These are phyloP conservation scores for Collybiopsis confluens DNA, from an alignment of 768 basidiomycete genomes.

Conservation along the genomic window DNA sequence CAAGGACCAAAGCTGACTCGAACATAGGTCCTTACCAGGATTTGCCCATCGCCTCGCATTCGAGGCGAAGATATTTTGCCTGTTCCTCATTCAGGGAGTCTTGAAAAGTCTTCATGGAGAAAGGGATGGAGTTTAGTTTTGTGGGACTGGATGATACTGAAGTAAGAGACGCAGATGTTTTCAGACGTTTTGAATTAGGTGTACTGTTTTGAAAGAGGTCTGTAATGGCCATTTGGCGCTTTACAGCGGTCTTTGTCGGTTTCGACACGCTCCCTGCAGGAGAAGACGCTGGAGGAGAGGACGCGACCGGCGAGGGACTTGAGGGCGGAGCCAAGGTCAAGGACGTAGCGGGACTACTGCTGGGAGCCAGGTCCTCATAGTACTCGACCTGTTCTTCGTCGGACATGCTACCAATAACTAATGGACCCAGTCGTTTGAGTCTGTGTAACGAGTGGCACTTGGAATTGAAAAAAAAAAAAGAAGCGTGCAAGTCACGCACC, in stretches of 20 bases:
- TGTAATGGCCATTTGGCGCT: conserved; percentile 60
- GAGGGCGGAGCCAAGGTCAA: neutral
- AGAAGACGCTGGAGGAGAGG: neutral
- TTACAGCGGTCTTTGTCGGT: conserved; percentile 19
- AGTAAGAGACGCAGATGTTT: conserved; percentile 25
- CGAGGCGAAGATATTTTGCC: conserved; percentile 55
- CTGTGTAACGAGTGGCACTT: neutral
- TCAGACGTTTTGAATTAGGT: conserved; percentile 44
- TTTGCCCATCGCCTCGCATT: conserved; percentile 70
- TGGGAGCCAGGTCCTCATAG: conserved; percentile 12
- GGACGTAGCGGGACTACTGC: neutral
- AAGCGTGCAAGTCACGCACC: too few species aligned
- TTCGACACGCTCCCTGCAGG: conserved; percentile 13
- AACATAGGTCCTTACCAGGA: conserved; percentile 48
- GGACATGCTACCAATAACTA: neutral
- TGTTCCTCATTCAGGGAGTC: conserved; percentile 56
- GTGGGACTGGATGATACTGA: conserved; percentile 18
- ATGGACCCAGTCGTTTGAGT: neutral
- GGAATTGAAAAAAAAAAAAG: neutral
- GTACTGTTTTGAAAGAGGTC: conserved; percentile 54
- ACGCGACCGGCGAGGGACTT: neutral
- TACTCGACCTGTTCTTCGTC: conserved; percentile 9
- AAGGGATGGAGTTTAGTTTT: conserved; percentile 63
- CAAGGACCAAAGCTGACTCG: neutral
- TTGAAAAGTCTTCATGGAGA: conserved; percentile 52